These are phyloP conservation scores for Striga hermonthica DNA, from an alignment of 305 asterid genomes.

Conservation along the genomic window DNA sequence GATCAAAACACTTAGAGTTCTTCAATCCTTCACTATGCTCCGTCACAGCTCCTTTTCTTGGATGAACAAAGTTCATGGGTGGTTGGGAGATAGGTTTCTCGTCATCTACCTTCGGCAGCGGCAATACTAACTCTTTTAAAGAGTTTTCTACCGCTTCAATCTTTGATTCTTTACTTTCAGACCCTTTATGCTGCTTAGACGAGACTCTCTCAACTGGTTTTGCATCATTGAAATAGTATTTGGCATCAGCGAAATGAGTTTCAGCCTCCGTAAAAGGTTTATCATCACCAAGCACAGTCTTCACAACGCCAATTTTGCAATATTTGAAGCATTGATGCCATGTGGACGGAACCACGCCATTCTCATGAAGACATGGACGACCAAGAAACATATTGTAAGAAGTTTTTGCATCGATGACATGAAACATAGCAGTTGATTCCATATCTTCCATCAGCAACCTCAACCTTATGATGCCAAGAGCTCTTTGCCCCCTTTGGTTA, in stretches of 20 bases:
- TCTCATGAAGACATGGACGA: neutral
- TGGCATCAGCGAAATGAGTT: neutral
- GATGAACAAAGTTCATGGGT: neutral
- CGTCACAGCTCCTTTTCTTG: neutral
- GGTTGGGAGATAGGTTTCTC: neutral
- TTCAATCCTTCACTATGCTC: neutral
- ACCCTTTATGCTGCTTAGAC: neutral
- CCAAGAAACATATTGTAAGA: neutral
- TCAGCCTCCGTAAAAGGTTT: neutral
- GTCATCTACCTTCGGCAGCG: too few species aligned
- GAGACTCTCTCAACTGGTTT: neutral
- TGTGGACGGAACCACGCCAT: neutral
- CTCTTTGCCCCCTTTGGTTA: neutral
- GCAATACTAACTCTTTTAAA: neutral
- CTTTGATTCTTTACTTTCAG: too few species aligned
- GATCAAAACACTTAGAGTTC: neutral
- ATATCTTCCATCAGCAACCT: neutral
- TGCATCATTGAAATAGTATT: neutral
- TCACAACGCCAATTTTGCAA: neutral
- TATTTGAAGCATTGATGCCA: constrained; percentile 7
- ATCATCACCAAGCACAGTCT: neutral
- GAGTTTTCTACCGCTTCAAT: neutral
- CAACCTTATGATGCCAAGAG: neutral
- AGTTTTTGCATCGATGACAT: neutral
- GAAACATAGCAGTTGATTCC: neutral